phyloP scores from a whole-genome alignment of 306 rosid species.

The Oemleria cerasiformis region DNA sequence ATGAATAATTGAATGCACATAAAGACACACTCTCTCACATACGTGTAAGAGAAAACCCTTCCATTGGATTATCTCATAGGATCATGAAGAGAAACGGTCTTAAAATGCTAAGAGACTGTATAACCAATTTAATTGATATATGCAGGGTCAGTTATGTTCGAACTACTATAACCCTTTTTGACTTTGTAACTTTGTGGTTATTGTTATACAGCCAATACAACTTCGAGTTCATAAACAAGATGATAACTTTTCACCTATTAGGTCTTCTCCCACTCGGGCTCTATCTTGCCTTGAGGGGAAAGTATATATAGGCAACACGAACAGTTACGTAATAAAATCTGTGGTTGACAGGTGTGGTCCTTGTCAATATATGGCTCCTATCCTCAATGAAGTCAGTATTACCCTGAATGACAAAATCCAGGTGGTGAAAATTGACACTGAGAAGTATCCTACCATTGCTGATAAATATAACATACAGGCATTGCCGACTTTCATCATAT shows the following conservation, averaged over 20 bases:
- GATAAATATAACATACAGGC: conserved; percentile 74
- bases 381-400: conserved; percentile 75
- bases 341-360: conserved; percentile 87
- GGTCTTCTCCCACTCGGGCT: not conserved
- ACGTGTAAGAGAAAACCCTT: not conserved
- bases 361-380: conserved; percentile 89
- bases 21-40: not conserved
- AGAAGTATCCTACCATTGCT: conserved; percentile 85
- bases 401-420: conserved; percentile 56
- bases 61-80: not conserved
- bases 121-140: not conserved
- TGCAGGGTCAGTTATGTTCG: not conserved
- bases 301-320: not conserved
- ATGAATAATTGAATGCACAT: not conserved
- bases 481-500: conserved; percentile 85
- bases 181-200: conserved; percentile 8
- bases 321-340: conserved; percentile 20
- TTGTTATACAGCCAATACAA: not conserved
- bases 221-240: not conserved
- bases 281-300: not conserved
- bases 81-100: not conserved
- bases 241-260: not conserved
- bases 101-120: not conserved
- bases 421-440: conserved; percentile 89
- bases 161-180: not conserved